Base-by-base conservation (phyloP, 1,139 yeast genomes). In the Geotrichum citri-aurantii region DNA sequence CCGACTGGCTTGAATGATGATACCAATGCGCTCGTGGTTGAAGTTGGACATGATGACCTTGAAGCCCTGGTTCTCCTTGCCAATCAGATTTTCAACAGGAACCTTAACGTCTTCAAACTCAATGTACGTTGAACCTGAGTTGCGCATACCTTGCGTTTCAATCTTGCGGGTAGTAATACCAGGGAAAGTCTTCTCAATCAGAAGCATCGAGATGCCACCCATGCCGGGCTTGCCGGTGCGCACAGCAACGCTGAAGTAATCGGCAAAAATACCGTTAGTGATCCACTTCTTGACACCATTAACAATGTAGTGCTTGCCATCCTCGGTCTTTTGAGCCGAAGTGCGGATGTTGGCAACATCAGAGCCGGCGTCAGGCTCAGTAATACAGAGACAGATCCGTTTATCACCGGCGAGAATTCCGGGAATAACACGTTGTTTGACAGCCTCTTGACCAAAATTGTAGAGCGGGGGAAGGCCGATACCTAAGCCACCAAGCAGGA, bases 281-380 rank as follows among this genome's bases (percentile, higher is more conserved):
- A 76, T 76, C 79, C 79, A 76, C 68, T 76, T 76, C 71, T 76
- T 76, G 64, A 67, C 71, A 54, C 79, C 79, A 59, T 75, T 76
- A 62, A 76, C 79, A 60, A 76, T 73, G 65, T 68, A 76, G 66
- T 68, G 69, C 70, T 73, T 73, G 54, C 78, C 78, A 59, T 76
- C 77, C 19, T 69, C 70, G 42, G 75, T 68, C 68, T 66, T 65
- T 53, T 65, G 70, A 53, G 79, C 79, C 11, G 73, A 65, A 50
- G 79, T 73, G 42, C 71, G 70, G 59, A 76, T 64, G 62, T 75
- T 74, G 51, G 79, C 79, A 8, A 76, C 79, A 63, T 76, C 79
- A 29, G 78, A 74, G 12, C 79, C 79, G 17, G 78, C 79, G 51
- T 72, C 72, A 12, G 79, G 79, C 64, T 75, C 79, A 37, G 79